Evolutionary conservation across 345 rosid species (phyloP).

Genomic region (Brassica carinata): DNA sequence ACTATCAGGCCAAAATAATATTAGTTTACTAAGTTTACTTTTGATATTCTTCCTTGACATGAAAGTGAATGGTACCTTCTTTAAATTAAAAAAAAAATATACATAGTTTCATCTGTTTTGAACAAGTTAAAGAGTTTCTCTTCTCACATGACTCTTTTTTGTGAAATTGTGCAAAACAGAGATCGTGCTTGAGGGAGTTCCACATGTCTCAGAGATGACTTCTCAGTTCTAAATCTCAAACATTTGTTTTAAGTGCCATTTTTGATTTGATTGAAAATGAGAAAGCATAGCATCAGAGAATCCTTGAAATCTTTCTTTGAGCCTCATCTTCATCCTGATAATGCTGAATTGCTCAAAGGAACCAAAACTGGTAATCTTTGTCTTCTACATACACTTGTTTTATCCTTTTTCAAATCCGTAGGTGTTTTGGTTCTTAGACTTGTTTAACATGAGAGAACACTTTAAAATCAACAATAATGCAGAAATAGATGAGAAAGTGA

Average conservation of each 20-base stretch:
- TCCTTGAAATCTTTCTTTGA: conserved; percentile 75
- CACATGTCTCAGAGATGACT: conserved; percentile 14
- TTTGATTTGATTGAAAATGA: conserved; percentile 47
- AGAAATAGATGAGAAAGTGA: conserved; percentile 77
- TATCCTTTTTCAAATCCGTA: not conserved
- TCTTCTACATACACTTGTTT: not conserved
- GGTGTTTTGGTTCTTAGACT: not conserved
- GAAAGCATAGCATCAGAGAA: conserved; percentile 56
- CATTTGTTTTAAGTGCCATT: conserved; percentile 31
- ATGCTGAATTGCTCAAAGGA: conserved; percentile 70
- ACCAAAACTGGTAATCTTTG: conserved; percentile 60
- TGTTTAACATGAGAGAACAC: conserved; percentile 43
- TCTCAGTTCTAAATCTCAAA: conserved; percentile 32
- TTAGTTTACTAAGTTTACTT: conserved; percentile 14
- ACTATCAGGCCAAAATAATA: not conserved
- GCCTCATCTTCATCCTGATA: conserved; percentile 70
- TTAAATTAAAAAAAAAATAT: not conserved
- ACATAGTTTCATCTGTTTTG: conserved; percentile 20
- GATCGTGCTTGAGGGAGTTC: conserved; percentile 31
- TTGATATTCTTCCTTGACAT: conserved; percentile 12
- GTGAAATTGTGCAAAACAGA: conserved; percentile 7
- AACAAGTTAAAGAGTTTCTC: conserved; percentile 17
- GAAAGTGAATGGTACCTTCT: conserved; percentile 20
- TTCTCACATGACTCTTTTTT: conserved; percentile 23
- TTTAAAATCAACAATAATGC: conserved; percentile 37